Conservation (phyloP, 192 early-diverging fungal species). For the Podila horticola region DNA sequence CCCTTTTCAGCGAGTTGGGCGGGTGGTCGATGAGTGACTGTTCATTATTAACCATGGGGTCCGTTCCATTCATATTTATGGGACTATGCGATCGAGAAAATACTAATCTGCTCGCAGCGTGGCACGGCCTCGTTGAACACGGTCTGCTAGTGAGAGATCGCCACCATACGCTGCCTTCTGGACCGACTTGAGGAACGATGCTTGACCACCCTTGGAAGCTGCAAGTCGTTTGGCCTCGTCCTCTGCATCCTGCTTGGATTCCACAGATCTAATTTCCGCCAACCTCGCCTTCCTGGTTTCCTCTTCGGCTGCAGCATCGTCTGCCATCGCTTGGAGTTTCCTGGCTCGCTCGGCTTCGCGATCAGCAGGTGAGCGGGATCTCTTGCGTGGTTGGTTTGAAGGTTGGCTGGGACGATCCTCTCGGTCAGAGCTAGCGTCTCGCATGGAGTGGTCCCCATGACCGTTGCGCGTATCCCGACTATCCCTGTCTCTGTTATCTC, state of each 20-base stretch:
- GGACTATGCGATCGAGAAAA: too few relatives aligned
- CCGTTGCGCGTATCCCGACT: not conserved
- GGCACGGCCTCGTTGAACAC: constrained; percentile 37
- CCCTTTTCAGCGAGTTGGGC: too few relatives aligned
- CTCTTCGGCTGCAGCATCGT: constrained; percentile 51
- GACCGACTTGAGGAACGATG: constrained; percentile 30
- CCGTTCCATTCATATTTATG: not conserved
- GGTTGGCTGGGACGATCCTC: not conserved
- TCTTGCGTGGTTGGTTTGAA: not conserved
- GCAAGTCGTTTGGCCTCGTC: constrained; percentile 33
- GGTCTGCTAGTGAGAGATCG: constrained; percentile 39
- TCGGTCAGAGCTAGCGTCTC: not conserved
- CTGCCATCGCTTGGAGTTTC: constrained; percentile 55
- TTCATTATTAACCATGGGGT: not conserved
- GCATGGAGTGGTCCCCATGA: not conserved
- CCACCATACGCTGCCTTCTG: constrained; percentile 27
- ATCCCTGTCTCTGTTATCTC: not conserved
- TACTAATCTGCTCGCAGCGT: constrained; percentile 12
- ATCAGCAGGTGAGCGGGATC: constrained; percentile 20
- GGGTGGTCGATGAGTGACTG: too few relatives aligned
- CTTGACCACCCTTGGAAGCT: constrained; percentile 19
- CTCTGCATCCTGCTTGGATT: constrained; percentile 43
- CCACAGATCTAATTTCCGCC: constrained; percentile 30
- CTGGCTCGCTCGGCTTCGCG: constrained; percentile 18
- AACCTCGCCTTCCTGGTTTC: constrained; percentile 35